Percentiles rank a stretch among this genome's conserved stretches.
phyloP scores from a whole-genome alignment of 1,284 basidiomycete species.

The Trichosporon inkin region DNA sequence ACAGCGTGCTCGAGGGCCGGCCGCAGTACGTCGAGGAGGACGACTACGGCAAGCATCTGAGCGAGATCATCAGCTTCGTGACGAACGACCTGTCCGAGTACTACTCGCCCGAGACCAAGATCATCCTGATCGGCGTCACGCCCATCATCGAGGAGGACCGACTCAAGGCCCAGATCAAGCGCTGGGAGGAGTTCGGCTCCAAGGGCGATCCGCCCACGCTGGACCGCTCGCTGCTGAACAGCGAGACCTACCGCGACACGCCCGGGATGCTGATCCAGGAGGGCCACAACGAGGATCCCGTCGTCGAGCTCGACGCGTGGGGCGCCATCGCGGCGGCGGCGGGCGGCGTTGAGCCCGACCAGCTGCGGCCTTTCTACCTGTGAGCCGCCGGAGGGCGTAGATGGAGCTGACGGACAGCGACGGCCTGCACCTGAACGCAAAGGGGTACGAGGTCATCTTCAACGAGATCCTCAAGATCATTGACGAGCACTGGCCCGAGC shows the following conservation, averaged over 20 bases:
- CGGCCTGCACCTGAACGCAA: slow-evolving; percentile 69
- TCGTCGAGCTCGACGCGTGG: slow-evolving; percentile 63
- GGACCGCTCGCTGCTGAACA: slow-evolving; percentile 61
- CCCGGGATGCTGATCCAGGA: slow-evolving; percentile 58
- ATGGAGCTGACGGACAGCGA: slow-evolving; percentile 51
- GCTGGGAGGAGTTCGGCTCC: slow-evolving; percentile 32
- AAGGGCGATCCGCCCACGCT: slow-evolving; percentile 39
- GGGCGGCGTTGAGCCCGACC: slow-evolving; percentile 55
- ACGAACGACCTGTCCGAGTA: slow-evolving; percentile 60
- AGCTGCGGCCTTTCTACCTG: slow-evolving; percentile 50
- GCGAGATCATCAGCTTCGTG: slow-evolving; percentile 61
- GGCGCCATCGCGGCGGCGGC: slow-evolving; percentile 62
- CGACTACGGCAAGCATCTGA: slow-evolving; percentile 64
- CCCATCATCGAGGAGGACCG: slow-evolving; percentile 64
- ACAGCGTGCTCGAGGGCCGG: slow-evolving; percentile 59
- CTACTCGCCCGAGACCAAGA: slow-evolving; percentile 67
- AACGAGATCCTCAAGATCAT: slow-evolving; percentile 61
- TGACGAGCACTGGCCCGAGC: slow-evolving; percentile 59
- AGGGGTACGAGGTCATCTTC: slow-evolving; percentile 70
- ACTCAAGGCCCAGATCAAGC: slow-evolving; percentile 43
- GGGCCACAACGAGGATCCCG: slow-evolving; percentile 55
- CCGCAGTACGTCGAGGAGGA: slow-evolving; percentile 58
- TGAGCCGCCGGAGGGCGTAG: slow-evolving; percentile 19
- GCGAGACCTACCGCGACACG: slow-evolving; percentile 61
- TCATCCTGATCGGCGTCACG: slow-evolving; percentile 78